A percentile compares a stretch with the other conserved stretches of the same genome.
Evolutionary conservation across 164 flowering plant genomes (phyloP).

Genomic region (Dillenia turbinata): DNA sequence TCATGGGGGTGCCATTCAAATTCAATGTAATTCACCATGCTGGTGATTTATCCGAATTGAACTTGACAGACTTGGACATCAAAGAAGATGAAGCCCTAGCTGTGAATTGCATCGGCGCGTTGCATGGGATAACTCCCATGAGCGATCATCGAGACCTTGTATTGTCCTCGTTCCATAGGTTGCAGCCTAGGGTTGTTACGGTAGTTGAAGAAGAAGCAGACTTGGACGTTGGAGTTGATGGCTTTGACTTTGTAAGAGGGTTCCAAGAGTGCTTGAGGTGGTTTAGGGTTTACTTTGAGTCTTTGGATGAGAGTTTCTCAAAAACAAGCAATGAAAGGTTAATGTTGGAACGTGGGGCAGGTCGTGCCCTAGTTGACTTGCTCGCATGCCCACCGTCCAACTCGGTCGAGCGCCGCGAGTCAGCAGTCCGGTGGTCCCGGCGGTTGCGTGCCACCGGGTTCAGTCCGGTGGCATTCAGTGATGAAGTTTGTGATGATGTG

Average conservation of each 20-base stretch:
- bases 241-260: slow-evolving; percentile 53
- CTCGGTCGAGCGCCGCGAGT: slow-evolving; percentile 73
- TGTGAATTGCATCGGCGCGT: slow-evolving; percentile 63
- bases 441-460: slow-evolving; percentile 54
- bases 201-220: slow-evolving; percentile 94
- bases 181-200: slow-evolving; percentile 71
- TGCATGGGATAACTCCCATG: slow-evolving; percentile 37
- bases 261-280: slow-evolving; percentile 69
- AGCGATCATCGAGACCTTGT: slow-evolving; percentile 42
- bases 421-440: slow-evolving; percentile 64
- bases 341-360: slow-evolving; percentile 81
- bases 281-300: slow-evolving; percentile 80
- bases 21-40: slow-evolving; percentile 55
- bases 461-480: slow-evolving; percentile 45
- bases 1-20: slow-evolving; percentile 96
- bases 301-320: slow-evolving; percentile 73
- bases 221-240: slow-evolving; percentile 53
- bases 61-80: slow-evolving; percentile 44
- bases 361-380: slow-evolving; percentile 68
- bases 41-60: slow-evolving; percentile 62
- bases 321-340: slow-evolving; percentile 77
- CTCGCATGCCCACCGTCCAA: slow-evolving; percentile 55
- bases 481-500: slow-evolving; percentile 84
- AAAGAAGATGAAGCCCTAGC: slow-evolving; percentile 76
- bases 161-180: slow-evolving; percentile 39